These are phyloP conservation scores for Paracoccidioides brasiliensis DNA, from an alignment of 2,329 filamentous ascomycete genomes.

Conservation along the genomic window DNA sequence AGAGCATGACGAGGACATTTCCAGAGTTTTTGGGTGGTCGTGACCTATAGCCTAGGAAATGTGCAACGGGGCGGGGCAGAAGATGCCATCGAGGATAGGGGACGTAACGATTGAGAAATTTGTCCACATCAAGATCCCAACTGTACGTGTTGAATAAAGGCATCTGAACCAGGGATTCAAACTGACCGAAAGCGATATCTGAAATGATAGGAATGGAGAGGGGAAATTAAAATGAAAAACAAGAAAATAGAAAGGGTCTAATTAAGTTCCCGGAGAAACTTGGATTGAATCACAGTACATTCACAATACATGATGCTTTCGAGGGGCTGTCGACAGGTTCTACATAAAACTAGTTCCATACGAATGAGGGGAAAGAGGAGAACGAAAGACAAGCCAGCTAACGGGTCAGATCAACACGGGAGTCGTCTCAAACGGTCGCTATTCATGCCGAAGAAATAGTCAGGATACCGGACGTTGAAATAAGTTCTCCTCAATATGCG, in stretches of 20 bases:
- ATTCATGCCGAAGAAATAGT: too few species aligned
- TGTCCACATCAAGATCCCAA: conserved; percentile 60
- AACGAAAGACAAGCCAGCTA: too few species aligned
- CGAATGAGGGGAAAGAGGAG: neutral
- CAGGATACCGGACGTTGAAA: too few species aligned
- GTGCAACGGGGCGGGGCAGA: conserved; percentile 53
- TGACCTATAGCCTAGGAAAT: conserved; percentile 53
- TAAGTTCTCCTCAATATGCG: too few species aligned
- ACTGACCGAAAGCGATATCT: neutral
- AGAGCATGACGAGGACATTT: conserved; percentile 46
- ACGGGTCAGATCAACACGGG: too few species aligned
- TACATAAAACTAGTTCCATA: neutral
- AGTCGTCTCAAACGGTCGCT: too few species aligned
- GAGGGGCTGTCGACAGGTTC: neutral
- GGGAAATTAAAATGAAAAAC: neutral
- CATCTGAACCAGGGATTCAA: neutral
- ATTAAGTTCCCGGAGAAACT: neutral
- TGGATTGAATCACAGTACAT: neutral
- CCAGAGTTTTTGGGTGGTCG: conserved; percentile 33
- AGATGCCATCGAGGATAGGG: conserved; percentile 51
- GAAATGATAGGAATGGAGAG: neutral
- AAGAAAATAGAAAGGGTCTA: neutral
- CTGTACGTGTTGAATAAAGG: conserved; percentile 13
- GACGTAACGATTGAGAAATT: conserved; percentile 57
- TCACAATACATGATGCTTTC: neutral